Conservation (phyloP, 441 rosid species). For the Euphorbia schlechtendalii region DNA sequence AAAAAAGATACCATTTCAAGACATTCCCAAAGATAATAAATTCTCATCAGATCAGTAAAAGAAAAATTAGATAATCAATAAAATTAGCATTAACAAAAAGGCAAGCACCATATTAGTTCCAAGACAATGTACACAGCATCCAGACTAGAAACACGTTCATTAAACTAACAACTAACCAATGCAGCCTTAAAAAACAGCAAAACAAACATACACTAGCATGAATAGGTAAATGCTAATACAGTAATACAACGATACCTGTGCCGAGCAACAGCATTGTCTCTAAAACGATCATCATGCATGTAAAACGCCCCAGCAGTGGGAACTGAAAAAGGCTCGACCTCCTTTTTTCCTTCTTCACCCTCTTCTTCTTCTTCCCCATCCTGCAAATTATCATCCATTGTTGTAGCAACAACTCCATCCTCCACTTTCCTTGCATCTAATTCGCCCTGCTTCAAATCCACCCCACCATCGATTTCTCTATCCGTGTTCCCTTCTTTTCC, state of each 20-base stretch:
- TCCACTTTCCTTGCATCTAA: slow-evolving; percentile 21
- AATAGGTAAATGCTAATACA: background rate
- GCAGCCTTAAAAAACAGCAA: background rate
- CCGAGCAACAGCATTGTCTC: slow-evolving; percentile 55
- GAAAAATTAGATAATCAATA: too few relatives aligned
- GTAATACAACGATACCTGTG: slow-evolving; percentile 34
- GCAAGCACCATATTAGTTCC: background rate
- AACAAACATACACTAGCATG: background rate
- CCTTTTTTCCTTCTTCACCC: slow-evolving; percentile 49
- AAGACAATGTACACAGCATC: background rate
- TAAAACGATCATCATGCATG: slow-evolving; percentile 95
- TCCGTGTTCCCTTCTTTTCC: slow-evolving; percentile 18
- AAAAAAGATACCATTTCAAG: too few relatives aligned
- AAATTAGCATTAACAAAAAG: too few relatives aligned
- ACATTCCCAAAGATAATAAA: too few relatives aligned
- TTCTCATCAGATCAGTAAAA: too few relatives aligned
- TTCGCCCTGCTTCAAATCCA: slow-evolving; percentile 28
- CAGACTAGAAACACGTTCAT: too few relatives aligned
- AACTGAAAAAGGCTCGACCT: slow-evolving; percentile 76
- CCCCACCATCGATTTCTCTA: too few relatives aligned
- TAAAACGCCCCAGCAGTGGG: slow-evolving; percentile 97
- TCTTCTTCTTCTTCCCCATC: slow-evolving; percentile 29
- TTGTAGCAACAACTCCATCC: slow-evolving; percentile 24
- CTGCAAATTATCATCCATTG: slow-evolving; percentile 22
- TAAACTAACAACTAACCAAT: too few relatives aligned